These are phyloP conservation scores for Neospermospora avenae DNA, from an alignment of 2,329 filamentous ascomycete genomes.

Conservation along the genomic window DNA sequence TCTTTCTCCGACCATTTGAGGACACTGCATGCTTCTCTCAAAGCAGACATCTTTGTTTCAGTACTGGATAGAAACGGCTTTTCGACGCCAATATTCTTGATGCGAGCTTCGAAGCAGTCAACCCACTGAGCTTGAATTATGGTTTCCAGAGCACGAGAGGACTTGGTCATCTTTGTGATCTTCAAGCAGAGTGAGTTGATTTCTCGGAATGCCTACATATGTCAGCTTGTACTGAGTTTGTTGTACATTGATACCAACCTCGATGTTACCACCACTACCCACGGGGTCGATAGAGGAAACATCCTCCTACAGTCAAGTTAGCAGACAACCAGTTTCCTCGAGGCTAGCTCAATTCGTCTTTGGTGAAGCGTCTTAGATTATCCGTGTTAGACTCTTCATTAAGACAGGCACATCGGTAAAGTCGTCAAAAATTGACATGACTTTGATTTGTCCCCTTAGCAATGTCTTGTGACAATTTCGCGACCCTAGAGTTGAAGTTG, in stretches of 20 bases:
- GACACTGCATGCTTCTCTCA: slow-evolving; percentile 6
- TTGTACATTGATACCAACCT: not conserved
- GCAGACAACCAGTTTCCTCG: not conserved
- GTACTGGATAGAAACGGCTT: slow-evolving; percentile 3
- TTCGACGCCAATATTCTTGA: slow-evolving; percentile 4
- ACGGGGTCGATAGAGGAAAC: not conserved
- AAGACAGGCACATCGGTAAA: too few species aligned
- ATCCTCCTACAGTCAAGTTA: not conserved
- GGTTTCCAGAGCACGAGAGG: slow-evolving; percentile 7
- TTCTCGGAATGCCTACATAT: not conserved
- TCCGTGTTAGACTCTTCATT: too few species aligned
- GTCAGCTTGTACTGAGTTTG: not conserved
- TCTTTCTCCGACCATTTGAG: slow-evolving; percentile 10
- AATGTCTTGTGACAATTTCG: too few species aligned
- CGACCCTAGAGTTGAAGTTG: too few species aligned
- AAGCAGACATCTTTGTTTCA: slow-evolving; percentile 8
- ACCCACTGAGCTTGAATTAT: slow-evolving; percentile 10
- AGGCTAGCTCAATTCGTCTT: too few species aligned
- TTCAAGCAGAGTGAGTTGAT: slow-evolving; percentile 4
- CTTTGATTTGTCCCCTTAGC: too few species aligned
- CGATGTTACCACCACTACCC: not conserved
- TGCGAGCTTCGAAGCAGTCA: slow-evolving; percentile 6
- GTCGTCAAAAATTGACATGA: too few species aligned
- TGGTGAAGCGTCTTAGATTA: too few species aligned
- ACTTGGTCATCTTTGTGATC: slow-evolving; percentile 1